Percentiles rank a stretch among this genome's conserved stretches.
Conservation (phyloP, 108 stramenopile genomes). For the Stephanodiscus triporus region DNA sequence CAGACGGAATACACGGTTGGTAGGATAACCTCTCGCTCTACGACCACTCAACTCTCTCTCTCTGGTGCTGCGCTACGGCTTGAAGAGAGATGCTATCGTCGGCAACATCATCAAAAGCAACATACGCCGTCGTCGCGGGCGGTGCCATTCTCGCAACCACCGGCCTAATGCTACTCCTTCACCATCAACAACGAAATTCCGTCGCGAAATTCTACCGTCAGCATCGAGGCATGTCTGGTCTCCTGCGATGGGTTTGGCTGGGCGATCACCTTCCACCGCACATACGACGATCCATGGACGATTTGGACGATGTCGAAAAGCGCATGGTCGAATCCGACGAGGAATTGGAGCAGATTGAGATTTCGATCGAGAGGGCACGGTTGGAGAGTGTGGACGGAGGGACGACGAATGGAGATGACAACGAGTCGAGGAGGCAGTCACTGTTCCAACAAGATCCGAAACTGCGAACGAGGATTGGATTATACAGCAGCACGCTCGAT, state of each 20-base stretch:
- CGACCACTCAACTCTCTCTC: too few relatives aligned
- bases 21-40: too few relatives aligned
- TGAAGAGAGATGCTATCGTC: neutral
- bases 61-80: too few relatives aligned
- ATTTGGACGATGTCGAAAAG: constrained; percentile 45
- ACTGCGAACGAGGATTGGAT: constrained; percentile 33
- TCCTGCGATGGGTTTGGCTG: constrained; percentile 32
- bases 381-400: constrained; percentile 37
- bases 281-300: constrained; percentile 49
- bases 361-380: constrained; percentile 30
- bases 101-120: constrained; percentile 3
- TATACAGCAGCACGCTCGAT: constrained; percentile 38
- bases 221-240: constrained; percentile 40
- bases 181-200: constrained; percentile 10
- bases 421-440: constrained; percentile 16
- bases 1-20: too few relatives aligned
- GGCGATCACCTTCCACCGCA: constrained; percentile 48
- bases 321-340: constrained; percentile 22
- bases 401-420: neutral
- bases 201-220: constrained; percentile 15
- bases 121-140: constrained; percentile 1
- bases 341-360: constrained; percentile 44
- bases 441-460: constrained; percentile 42
- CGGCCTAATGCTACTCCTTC: neutral
- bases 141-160: constrained; percentile 20